Percentiles rank a stretch among this genome's conserved stretches.
These are phyloP conservation scores for Apodospora peruviana DNA, from an alignment of 495 filamentous ascomycete genomes.

Conservation along the genomic window DNA sequence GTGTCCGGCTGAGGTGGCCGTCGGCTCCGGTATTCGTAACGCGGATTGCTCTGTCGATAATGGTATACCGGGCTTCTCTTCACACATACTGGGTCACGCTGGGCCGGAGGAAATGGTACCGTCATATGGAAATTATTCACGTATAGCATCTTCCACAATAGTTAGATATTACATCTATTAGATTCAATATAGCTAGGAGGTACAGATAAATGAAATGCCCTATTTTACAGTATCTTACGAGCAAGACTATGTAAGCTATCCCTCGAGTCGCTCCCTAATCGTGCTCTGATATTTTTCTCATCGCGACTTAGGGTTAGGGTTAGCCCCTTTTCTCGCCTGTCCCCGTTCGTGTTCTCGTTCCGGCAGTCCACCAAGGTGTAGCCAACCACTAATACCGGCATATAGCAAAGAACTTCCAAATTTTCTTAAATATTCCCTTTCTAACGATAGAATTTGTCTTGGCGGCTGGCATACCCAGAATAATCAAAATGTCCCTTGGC, in stretches of 20 bases:
- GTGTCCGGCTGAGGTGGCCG: too few species aligned
- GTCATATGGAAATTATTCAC: neutral
- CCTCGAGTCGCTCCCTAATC: neutral
- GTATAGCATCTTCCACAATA: neutral
- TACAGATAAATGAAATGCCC: neutral
- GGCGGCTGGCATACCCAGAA: constrained; percentile 4
- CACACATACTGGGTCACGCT: too few species aligned
- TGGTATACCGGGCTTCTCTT: too few species aligned
- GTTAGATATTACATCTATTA: constrained; percentile 3
- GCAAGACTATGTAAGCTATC: neutral
- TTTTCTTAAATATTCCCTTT: constrained; percentile 4
- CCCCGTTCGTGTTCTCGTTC: constrained; percentile 7
- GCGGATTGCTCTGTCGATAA: too few species aligned
- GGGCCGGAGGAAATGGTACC: too few species aligned
- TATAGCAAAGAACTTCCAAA: constrained; percentile 3
- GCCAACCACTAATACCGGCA: constrained; percentile 5
- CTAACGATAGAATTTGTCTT: neutral
- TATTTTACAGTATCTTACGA: constrained; percentile 1
- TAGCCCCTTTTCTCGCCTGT: constrained; percentile 8
- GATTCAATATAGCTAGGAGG: neutral
- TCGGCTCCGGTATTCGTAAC: too few species aligned
- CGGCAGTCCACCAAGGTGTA: constrained; percentile 3
- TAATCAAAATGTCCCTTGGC: constrained; percentile 9
- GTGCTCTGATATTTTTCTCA: constrained; percentile 1
- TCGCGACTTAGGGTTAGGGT: constrained; percentile 6